Conservation (phyloP, 2,329 filamentous ascomycete genomes). For the Albifimbria verrucaria region DNA sequence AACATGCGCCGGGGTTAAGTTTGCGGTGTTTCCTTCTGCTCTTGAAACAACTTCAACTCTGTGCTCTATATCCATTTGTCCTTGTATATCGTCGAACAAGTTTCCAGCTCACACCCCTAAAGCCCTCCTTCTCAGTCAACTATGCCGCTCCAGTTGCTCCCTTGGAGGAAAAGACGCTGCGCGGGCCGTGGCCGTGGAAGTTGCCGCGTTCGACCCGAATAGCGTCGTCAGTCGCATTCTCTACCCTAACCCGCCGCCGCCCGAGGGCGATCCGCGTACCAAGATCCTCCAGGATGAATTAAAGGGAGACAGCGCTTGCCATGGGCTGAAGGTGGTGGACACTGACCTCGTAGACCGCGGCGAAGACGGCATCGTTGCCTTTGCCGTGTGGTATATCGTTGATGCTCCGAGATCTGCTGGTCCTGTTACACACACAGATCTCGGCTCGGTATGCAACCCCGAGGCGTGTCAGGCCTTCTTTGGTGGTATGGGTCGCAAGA, state of each 20-base stretch:
- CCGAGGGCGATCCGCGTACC: constrained; percentile 17
- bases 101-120: no score
- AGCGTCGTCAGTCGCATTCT: constrained; percentile 28
- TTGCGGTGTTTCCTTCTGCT: no score
- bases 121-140: background rate
- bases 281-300: constrained; percentile 16
- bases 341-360: constrained; percentile 21
- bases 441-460: constrained; percentile 25
- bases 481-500: constrained; percentile 24
- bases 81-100: no score
- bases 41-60: no score
- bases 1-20: no score
- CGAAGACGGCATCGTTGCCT: constrained; percentile 27
- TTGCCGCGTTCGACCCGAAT: constrained; percentile 29
- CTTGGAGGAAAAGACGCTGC: constrained; percentile 32
- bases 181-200: constrained; percentile 34
- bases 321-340: constrained; percentile 34
- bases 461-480: constrained; percentile 31
- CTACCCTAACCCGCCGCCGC: constrained; percentile 21
- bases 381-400: constrained; percentile 33
- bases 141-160: constrained; percentile 35
- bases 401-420: constrained; percentile 15
- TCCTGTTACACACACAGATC: constrained; percentile 19
- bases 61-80: no score
- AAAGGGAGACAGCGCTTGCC: constrained; percentile 21